Percentiles rank a stretch among this genome's conserved stretches.
phyloP scores from a whole-genome alignment of 164 flowering plant genomes.

The Vitis riparia region DNA sequence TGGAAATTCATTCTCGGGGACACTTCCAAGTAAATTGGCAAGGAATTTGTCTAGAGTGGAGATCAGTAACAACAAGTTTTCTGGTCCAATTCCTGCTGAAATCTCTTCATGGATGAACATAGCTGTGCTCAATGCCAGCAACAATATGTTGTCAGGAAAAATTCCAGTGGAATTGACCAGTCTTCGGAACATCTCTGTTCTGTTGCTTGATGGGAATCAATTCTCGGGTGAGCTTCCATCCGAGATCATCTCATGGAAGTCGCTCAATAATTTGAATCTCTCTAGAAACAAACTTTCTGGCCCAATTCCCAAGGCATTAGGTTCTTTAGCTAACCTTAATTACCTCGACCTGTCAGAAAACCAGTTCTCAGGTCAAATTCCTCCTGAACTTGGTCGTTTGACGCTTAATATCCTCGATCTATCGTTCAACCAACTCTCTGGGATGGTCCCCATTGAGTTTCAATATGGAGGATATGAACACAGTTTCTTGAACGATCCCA shows the following conservation, averaged over 20 bases:
- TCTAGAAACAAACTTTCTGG: constrained; percentile 63
- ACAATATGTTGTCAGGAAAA: constrained; percentile 51
- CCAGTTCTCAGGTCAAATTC: constrained; percentile 66
- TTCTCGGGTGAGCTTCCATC: constrained; percentile 67
- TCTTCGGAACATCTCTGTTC: constrained; percentile 30
- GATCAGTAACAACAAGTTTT: constrained; percentile 54
- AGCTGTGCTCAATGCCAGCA: constrained; percentile 51
- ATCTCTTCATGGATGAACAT: constrained; percentile 29
- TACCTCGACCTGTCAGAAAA: constrained; percentile 64
- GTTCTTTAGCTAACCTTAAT: constrained; percentile 42
- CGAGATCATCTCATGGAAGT: constrained; percentile 51
- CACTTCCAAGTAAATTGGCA: constrained; percentile 37
- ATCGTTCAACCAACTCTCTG: constrained; percentile 65
- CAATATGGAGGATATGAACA: constrained; percentile 45
- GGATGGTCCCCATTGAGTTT: constrained; percentile 57
- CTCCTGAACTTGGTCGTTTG: constrained; percentile 42
- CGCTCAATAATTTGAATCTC: constrained; percentile 43
- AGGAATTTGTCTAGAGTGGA: constrained; percentile 53
- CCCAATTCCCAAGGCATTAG: constrained; percentile 47
- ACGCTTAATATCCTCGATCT: constrained; percentile 52
- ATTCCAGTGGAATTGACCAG: constrained; percentile 48
- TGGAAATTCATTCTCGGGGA: constrained; percentile 51
- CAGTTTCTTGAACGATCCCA: constrained; percentile 70
- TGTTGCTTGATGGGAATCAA: constrained; percentile 59
- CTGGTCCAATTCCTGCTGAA: constrained; percentile 44